Evolutionary conservation across 2,329 filamentous ascomycete genomes (phyloP).

Genomic region (Botrytis porri): DNA sequence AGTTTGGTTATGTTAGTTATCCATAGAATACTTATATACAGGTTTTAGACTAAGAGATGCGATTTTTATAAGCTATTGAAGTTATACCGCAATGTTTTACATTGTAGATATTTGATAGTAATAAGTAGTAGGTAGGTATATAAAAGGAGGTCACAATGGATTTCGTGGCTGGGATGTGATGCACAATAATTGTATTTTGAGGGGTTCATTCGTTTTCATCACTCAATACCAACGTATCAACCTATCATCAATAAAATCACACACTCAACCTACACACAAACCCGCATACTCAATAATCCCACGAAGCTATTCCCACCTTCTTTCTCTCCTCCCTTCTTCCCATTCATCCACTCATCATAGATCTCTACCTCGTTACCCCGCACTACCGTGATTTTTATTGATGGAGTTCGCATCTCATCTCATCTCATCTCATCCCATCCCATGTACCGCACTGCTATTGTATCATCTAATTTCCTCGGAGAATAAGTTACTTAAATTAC

Average conservation of each 20-base stretch:
- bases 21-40: too few species aligned
- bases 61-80: not conserved
- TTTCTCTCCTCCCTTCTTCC: not conserved
- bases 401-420: too few species aligned
- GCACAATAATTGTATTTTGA: not conserved
- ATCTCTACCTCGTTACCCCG: too few species aligned
- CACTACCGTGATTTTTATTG: too few species aligned
- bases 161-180: not conserved
- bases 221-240: too few species aligned
- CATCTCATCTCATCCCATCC: not conserved
- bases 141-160: not conserved
- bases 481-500: not conserved
- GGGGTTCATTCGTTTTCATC: not conserved
- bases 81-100: not conserved
- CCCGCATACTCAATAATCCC: not conserved
- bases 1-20: too few species aligned
- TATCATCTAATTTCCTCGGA: not conserved
- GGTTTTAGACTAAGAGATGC: too few species aligned
- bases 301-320: not conserved
- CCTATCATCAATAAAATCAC: not conserved
- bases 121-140: too few species aligned
- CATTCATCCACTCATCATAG: too few species aligned
- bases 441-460: not conserved
- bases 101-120: too few species aligned
- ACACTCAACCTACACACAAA: too few species aligned